Evolutionary conservation across 495 filamentous ascomycete species (phyloP).

Genomic region (Entonaema liquescens): DNA sequence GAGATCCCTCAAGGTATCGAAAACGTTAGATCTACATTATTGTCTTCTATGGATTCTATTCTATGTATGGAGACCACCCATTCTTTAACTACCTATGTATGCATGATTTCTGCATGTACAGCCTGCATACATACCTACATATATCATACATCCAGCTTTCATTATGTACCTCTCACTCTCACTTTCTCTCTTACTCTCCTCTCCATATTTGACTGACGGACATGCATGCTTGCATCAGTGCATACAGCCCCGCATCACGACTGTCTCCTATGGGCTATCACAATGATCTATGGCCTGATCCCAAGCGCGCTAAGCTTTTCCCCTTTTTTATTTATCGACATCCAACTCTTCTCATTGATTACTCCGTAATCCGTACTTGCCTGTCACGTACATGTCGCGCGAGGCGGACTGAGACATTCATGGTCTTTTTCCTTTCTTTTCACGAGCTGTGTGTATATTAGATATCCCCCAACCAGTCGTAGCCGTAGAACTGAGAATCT

Average conservation of each 20-base stretch:
- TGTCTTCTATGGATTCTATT: background rate
- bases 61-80: conserved; percentile 1
- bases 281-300: conserved; percentile 48
- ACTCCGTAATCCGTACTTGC: conserved; percentile 23
- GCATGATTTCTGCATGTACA: conserved; percentile 5
- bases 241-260: conserved; percentile 45
- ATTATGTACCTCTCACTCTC: conserved; percentile 15
- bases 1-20: conserved; percentile 13
- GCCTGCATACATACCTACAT: background rate
- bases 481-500: conserved; percentile 6
- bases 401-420: conserved; percentile 28
- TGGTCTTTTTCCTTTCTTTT: conserved; percentile 11
- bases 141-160: conserved; percentile 2
- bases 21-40: conserved; percentile 4
- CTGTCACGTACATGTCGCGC: conserved; percentile 30
- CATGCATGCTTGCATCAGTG: conserved; percentile 40
- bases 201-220: conserved; percentile 34
- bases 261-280: conserved; percentile 46
- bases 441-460: conserved; percentile 11
- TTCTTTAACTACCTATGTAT: background rate
- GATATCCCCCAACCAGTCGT: conserved; percentile 15
- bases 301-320: conserved; percentile 46
- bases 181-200: too few relatives aligned
- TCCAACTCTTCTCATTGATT: conserved; percentile 25
- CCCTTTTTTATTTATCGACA: conserved; percentile 38